phyloP scores from a whole-genome alignment of 257 asterid species.

The Nemophila menziesii region DNA sequence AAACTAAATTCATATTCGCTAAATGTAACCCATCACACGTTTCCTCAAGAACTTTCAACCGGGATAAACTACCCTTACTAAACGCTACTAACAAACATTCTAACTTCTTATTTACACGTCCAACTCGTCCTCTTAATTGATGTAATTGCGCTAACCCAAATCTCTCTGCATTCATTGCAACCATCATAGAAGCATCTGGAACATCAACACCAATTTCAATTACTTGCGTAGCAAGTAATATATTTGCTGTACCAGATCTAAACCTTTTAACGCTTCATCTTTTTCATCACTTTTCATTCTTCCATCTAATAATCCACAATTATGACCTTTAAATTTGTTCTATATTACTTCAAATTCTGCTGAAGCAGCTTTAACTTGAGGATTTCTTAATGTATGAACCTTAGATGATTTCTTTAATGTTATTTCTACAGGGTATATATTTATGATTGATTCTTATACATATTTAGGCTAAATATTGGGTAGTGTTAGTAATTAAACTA shows the following conservation, averaged over 20 bases:
- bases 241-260: slow-evolving; percentile 62
- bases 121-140: slow-evolving; percentile 92
- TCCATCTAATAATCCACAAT: slow-evolving; percentile 80
- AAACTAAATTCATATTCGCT: slow-evolving; percentile 79
- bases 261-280: slow-evolving; percentile 64
- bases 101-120: slow-evolving; percentile 80
- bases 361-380: slow-evolving; percentile 88
- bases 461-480: too few species aligned
- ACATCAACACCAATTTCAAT: slow-evolving; percentile 92
- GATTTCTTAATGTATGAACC: too few species aligned
- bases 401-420: too few species aligned
- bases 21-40: slow-evolving; percentile 77
- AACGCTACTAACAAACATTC: slow-evolving; percentile 58
- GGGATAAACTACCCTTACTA: slow-evolving; percentile 41
- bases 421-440: too few species aligned
- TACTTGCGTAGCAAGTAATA: slow-evolving; percentile 84
- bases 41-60: slow-evolving; percentile 72
- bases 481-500: too few species aligned
- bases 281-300: slow-evolving; percentile 74
- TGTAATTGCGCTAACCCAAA: slow-evolving; percentile 89
- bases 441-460: too few species aligned
- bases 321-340: slow-evolving; percentile 38
- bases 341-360: slow-evolving; percentile 62
- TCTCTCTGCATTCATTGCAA: slow-evolving; percentile 91
- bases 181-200: slow-evolving; percentile 98